Base-by-base conservation (phyloP, 1,139 yeast genomes). In the Candida pseudoviswanathii region DNA sequence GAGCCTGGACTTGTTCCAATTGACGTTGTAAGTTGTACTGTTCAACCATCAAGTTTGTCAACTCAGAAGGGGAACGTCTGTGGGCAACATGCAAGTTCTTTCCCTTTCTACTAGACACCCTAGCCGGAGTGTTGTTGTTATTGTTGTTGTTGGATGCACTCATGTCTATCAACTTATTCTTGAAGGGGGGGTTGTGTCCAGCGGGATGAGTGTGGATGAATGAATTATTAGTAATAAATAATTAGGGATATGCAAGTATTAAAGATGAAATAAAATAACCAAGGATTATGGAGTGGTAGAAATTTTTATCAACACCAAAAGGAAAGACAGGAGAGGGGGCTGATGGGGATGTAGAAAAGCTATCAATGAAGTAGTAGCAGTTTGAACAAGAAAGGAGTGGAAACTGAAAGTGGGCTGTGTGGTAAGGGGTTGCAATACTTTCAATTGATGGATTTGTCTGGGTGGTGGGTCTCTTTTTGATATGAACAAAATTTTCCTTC, bases 31-130 rank as follows among this genome's bases (percentile, higher is more conserved):
- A 78, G 55, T 94, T 91, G 67, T 92, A 84, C 65, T 91, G 97
- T 67, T 91, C 97, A 60, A 89, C 85, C 96, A 94, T 92, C 56
- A 94, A 75, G 51, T 89, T 89, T n/a, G 98, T 92, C 66, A 94
- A 78, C 66, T 94, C 99, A 58, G 94, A 85, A 25, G 97, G 97
- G 3, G 97, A 88, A 54, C 97, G 80, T 62, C 98, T 81, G 64
- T 92, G 98, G 26, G 98, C 98, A 58, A 92, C 91, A 69, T 90
- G 96, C 56, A 92, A 67, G 58, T 73, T 74, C 50, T 66, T 70
- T 21, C 73, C 68, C 54, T 69, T 69, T 40, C 59, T 64, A 58
- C 54, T 52, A 54, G 56, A 52, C 10, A 51, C 47, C 31, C 56
- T 45, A 10, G 51, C 49, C 4, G 56, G 56, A 11, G 39, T 6